Percentiles rank a stretch among this genome's conserved stretches.
Conservation (phyloP, 1,284 basidiomycete species). For the Thelephora terrestris region DNA sequence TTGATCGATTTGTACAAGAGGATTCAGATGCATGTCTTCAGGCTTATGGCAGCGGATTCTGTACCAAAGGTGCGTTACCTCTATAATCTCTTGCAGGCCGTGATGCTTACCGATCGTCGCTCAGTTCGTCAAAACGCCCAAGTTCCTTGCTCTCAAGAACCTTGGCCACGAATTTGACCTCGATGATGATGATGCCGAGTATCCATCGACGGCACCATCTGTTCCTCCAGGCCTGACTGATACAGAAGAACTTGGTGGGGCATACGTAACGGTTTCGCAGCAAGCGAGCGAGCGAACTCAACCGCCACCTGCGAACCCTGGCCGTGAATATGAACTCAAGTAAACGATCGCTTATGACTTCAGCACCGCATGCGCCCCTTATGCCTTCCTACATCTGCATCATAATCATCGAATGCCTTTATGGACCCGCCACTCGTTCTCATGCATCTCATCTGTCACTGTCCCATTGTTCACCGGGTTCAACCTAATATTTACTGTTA, state of each 20-base stretch:
- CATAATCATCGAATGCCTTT: conserved; percentile 2
- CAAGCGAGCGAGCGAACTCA: conserved; percentile 36
- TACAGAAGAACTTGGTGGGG: conserved; percentile 61
- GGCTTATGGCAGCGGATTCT: conserved; percentile 96
- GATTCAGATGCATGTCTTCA: conserved; percentile 94
- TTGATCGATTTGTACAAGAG: conserved; percentile 92
- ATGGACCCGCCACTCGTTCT: neutral
- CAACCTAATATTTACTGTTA: neutral
- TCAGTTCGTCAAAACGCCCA: conserved; percentile 77
- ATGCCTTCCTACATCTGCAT: neutral
- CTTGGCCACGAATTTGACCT: conserved; percentile 65
- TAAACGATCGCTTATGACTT: conserved; percentile 10
- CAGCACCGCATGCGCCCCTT: neutral
- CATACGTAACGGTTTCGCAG: conserved; percentile 77
- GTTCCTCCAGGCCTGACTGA: conserved; percentile 57
- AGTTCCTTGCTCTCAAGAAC: conserved; percentile 65
- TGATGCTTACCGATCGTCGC: neutral
- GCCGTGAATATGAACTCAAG: conserved; percentile 5
- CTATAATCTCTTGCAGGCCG: neutral
- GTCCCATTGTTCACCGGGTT: neutral
- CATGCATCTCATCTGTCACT: conserved; percentile 3
- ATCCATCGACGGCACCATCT: conserved; percentile 32
- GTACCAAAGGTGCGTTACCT: conserved; percentile 71
- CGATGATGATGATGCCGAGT: conserved; percentile 55
- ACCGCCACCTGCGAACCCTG: conserved; percentile 33